These are phyloP conservation scores for Purpureocillium lavendulum DNA, from an alignment of 2,329 filamentous ascomycete species.

Conservation along the genomic window DNA sequence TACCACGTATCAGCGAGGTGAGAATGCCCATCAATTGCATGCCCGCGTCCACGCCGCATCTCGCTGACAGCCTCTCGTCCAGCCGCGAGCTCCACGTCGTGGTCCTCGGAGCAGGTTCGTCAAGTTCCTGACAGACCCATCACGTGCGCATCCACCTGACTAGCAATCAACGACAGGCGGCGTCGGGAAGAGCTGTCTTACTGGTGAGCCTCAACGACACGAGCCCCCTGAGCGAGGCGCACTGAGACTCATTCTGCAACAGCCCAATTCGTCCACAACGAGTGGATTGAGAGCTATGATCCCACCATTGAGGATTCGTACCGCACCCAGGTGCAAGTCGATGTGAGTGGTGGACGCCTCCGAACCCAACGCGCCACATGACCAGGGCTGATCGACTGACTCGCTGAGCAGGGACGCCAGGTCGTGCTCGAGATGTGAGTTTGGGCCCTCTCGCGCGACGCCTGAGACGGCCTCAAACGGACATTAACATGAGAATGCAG, in stretches of 20 bases:
- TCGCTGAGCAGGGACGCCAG: constrained; percentile 61
- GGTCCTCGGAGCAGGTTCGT: constrained; percentile 68
- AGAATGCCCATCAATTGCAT: not conserved
- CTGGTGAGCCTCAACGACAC: constrained; percentile 53
- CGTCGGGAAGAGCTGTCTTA: constrained; percentile 87
- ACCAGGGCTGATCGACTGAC: constrained; percentile 17
- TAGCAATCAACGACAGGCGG: constrained; percentile 50
- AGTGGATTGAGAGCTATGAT: constrained; percentile 86
- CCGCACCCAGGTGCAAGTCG: constrained; percentile 67
- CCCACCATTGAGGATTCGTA: constrained; percentile 74
- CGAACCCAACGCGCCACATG: not conserved
- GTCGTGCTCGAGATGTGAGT: constrained; percentile 82
- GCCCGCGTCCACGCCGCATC: not conserved
- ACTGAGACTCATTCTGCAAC: constrained; percentile 4
- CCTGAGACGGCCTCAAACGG: constrained; percentile 1
- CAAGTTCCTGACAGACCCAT: not conserved
- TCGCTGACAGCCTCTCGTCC: constrained; percentile 1
- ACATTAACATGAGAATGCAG: constrained; percentile 30
- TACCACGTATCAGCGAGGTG: constrained; percentile 9
- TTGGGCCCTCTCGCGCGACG: constrained; percentile 8
- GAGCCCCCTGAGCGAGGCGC: not conserved
- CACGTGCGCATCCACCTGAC: constrained; percentile 18
- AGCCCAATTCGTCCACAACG: constrained; percentile 91
- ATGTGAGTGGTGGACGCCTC: constrained; percentile 51
- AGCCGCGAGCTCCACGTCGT: constrained; percentile 78